Percentiles rank a stretch among this genome's conserved stretches.
Evolutionary conservation across 306 rosid species (phyloP).

Genomic region (Herpetospermum pedunculosum): DNA sequence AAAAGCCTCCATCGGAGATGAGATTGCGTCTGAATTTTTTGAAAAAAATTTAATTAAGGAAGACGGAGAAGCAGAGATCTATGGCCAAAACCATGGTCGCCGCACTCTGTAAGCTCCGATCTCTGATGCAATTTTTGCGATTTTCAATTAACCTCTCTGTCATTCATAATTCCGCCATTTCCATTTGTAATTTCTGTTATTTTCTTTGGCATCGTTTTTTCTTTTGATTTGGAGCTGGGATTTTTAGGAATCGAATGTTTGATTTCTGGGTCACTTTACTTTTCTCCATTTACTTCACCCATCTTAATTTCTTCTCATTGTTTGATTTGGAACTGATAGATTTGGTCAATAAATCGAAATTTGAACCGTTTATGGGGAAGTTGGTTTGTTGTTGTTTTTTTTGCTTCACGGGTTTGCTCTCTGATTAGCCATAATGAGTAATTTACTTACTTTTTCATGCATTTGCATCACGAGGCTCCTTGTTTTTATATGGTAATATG

Average conservation of each 20-base stretch:
- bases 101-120: slow-evolving; percentile 23
- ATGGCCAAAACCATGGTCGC: slow-evolving; percentile 17
- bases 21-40: background rate
- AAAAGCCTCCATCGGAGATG: background rate
- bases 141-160: background rate
- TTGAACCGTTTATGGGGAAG: background rate
- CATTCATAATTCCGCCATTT: background rate
- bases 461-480: background rate
- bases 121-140: background rate
- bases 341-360: background rate
- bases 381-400: background rate
- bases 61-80: slow-evolving; percentile 2
- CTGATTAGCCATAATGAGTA: background rate
- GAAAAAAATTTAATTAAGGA: background rate
- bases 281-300: background rate
- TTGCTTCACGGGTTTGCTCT: background rate
- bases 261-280: background rate
- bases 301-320: background rate
- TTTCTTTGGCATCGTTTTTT: background rate
- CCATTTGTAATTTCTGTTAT: background rate
- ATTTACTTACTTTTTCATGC: background rate
- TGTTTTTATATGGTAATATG: background rate
- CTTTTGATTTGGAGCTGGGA: background rate
- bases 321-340: background rate
- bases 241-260: background rate